Base-by-base conservation (phyloP, 164 flowering plant genomes). In the Nelumbo lutea region DNA sequence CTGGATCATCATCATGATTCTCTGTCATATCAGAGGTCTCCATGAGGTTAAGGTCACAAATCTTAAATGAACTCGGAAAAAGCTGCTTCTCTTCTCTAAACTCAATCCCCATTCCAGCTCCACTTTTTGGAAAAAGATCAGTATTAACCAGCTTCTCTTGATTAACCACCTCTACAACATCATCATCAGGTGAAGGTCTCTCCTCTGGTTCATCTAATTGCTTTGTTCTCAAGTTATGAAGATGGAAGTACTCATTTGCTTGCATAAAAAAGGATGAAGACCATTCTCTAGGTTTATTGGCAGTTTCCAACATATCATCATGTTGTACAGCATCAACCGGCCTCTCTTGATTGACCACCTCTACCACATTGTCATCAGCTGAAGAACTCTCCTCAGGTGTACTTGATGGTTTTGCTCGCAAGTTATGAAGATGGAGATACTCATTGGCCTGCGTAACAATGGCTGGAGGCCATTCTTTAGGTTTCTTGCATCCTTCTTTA, bases 41-140 rank as follows among this genome's bases (percentile, higher is more conserved):
- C 79, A 83, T 81, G 14, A 89, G 89, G 81, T 94, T 91, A 69
- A 91, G 95, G 73, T 94, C 98, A 73, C 88, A 90, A 14, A 87
- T 90, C 81, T 90, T 91, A 73, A 83, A 91, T n/a, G 96, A 86
- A 77, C 78, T 79, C 0, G 91, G 85, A 64, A 89, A 80, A 56
- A 84, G 80, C 78, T 84, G 90, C 79, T 87, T 92, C 77, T 86
- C 95, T 79, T 90, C 81, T 50, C 79, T 77, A 70, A 64, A 79
- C 63, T 77, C 82, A 62, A 67, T 61, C 65, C 68, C 63, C 9
- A 76, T 60, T 62, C 81, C 83, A 63, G 61, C 75, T 46, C 63
- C 71, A 14, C 61, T 75, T 61, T 70, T 72, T 8, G 81, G 74
- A 71, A 76, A 77, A 58, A 78, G 60, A 62, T 80, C 70, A 61